A percentile compares a stretch with the other conserved stretches of the same genome.
Evolutionary conservation across 2,329 filamentous ascomycete species (phyloP).

Genomic region (Diaporthe sp.): DNA sequence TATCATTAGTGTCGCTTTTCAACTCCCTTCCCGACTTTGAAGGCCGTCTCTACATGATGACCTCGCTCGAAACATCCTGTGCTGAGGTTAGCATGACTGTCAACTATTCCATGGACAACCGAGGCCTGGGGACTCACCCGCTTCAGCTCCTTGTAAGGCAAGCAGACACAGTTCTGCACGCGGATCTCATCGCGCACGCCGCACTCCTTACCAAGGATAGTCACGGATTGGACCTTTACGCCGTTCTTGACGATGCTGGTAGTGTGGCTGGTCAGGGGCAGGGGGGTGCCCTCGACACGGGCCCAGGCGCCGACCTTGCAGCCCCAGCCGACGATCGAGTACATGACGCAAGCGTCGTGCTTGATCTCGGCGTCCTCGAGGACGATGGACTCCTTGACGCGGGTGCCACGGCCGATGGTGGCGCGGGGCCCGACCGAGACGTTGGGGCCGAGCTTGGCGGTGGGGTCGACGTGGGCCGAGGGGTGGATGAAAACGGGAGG

Average conservation of each 20-base stretch:
- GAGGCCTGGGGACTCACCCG: conserved; percentile 71
- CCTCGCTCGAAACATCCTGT: conserved; percentile 85
- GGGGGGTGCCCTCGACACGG: conserved; percentile 94
- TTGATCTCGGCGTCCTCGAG: conserved; percentile 96
- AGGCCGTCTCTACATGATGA: conserved; percentile 66
- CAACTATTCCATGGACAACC: not conserved
- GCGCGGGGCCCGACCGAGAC: conserved; percentile 95
- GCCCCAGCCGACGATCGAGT: conserved; percentile 97
- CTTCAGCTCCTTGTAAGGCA: conserved; percentile 99
- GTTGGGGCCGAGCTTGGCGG: conserved; percentile 96
- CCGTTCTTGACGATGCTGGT: conserved; percentile 98
- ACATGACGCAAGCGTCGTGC: conserved; percentile 95
- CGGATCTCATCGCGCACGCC: conserved; percentile 92
- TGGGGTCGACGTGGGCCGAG: conserved; percentile 89
- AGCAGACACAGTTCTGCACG: conserved; percentile 97
- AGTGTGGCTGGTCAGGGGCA: conserved; percentile 86
- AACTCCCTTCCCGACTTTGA: too few species aligned
- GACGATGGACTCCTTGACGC: conserved; percentile 96
- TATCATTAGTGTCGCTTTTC: conserved; percentile 33
- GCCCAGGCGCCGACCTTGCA: conserved; percentile 98
- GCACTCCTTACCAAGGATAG: conserved; percentile 97
- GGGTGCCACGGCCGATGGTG: conserved; percentile 85
- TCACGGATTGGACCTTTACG: conserved; percentile 98
- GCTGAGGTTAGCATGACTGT: not conserved
- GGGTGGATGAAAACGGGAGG: conserved; percentile 97